These are phyloP conservation scores for Diaporthe australafricana DNA, from an alignment of 2,329 filamentous ascomycete species.

Conservation along the genomic window DNA sequence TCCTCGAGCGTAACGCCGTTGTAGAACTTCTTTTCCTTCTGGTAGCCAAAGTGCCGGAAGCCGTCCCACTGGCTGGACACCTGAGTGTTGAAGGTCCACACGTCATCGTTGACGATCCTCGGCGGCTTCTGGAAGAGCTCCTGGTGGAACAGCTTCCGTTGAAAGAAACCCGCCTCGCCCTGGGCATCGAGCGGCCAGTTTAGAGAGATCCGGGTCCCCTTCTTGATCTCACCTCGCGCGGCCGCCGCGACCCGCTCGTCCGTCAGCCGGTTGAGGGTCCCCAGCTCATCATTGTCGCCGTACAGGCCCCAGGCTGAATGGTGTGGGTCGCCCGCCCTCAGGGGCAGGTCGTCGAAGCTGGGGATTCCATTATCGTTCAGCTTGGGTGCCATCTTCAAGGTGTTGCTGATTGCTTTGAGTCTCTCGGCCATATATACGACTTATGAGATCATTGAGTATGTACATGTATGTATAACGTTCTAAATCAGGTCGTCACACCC, in stretches of 20 bases:
- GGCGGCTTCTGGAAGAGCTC: constrained; percentile 63
- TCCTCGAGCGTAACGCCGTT: constrained; percentile 49
- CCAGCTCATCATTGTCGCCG: constrained; percentile 67
- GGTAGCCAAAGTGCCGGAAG: constrained; percentile 62
- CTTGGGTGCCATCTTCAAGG: constrained; percentile 39
- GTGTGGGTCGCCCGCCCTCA: constrained; percentile 59
- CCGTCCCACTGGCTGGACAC: constrained; percentile 70
- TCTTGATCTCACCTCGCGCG: constrained; percentile 63
- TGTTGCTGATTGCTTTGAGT: constrained; percentile 23
- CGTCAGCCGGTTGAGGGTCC: constrained; percentile 70
- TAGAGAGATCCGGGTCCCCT: constrained; percentile 67
- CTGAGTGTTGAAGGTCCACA: constrained; percentile 69
- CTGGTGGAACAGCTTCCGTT: constrained; percentile 65
- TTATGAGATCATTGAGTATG: background rate
- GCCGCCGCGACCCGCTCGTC: constrained; percentile 63
- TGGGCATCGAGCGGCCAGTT: constrained; percentile 71
- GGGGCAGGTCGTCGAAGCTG: constrained; percentile 58
- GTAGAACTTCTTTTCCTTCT: constrained; percentile 54
- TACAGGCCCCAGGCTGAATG: constrained; percentile 61
- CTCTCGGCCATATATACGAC: background rate
- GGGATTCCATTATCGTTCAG: constrained; percentile 57
- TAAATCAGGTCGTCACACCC: background rate
- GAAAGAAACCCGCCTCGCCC: constrained; percentile 62
- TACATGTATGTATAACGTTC: background rate
- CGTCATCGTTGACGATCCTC: constrained; percentile 69